Percentiles rank a stretch among this genome's conserved stretches.
These are phyloP conservation scores for Naganishia kalamii DNA, from an alignment of 768 basidiomycete genomes.

Conservation along the genomic window DNA sequence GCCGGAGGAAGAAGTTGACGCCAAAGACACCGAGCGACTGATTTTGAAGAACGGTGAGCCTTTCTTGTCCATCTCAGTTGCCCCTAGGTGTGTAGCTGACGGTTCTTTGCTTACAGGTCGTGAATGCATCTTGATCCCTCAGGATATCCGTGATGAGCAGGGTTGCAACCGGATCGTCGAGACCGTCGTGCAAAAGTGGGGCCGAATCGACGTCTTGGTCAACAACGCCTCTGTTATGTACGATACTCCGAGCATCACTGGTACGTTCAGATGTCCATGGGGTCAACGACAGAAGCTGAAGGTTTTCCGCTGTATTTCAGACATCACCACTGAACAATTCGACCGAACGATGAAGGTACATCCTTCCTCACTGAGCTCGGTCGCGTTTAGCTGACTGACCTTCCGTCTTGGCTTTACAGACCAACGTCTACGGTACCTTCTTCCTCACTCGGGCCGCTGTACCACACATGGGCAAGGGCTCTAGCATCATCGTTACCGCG, in stretches of 20 bases:
- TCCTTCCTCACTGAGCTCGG: conserved; percentile 33
- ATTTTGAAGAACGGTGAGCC: not conserved
- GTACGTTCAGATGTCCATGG: not conserved
- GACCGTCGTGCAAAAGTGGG: conserved; percentile 44
- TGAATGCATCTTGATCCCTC: conserved; percentile 40
- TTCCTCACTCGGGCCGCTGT: conserved; percentile 55
- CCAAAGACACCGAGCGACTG: conserved; percentile 34
- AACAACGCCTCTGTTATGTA: conserved; percentile 58
- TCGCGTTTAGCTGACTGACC: not conserved
- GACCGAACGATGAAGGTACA: conserved; percentile 20
- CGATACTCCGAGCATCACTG: conserved; percentile 46
- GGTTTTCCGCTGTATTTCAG: conserved; percentile 35
- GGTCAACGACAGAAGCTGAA: conserved; percentile 49
- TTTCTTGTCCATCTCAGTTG: no score
- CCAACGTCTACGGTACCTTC: conserved; percentile 60
- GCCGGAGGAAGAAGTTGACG: conserved; percentile 55
- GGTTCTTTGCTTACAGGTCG: conserved; percentile 18
- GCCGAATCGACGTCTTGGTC: conserved; percentile 54
- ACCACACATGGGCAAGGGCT: conserved; percentile 59
- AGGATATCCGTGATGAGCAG: conserved; percentile 44
- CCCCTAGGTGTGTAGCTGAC: not conserved
- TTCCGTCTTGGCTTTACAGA: conserved; percentile 44
- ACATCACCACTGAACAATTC: conserved; percentile 52
- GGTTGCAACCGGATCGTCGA: conserved; percentile 44
- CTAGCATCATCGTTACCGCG: conserved; percentile 60